Base-by-base conservation (phyloP, 495 filamentous ascomycete species). In the Neurospora sp. region DNA sequence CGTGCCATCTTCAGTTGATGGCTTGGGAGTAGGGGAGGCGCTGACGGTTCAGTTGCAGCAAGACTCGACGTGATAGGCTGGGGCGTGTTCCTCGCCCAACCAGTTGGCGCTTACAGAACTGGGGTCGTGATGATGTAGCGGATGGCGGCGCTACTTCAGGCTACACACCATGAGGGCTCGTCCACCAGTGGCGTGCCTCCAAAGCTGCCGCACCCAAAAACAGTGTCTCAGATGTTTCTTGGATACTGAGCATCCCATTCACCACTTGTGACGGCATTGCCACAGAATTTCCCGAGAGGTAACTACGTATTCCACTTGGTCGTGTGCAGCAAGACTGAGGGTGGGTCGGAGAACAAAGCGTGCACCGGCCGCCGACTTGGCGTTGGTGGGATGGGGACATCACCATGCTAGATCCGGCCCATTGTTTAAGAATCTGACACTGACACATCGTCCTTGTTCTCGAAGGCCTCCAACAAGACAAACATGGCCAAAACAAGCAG, bases 101-200 rank as follows among this genome's bases (percentile, higher is more conserved):
- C 85, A 85, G 82, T 85, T 82, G 85, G 85, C 85, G 85, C 85
- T 85, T 87, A 84, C 76, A 77, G 79, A 79, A 83, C 80, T 73
- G 82, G 83, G 83, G 80, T 72, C 74, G 27, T 77, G 72, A 77
- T 79, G 76, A 79, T 79, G 81, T 83, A 79, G 81, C 81, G 82
- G 84, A 81, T 83, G 82, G 83, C 79, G 80, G 83, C 81, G 83
- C 81, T 83, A 81, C 83, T 54, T 35, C 74, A 74, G 31, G 72
- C 72, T 73, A 70, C 70, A 71, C 76, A 73, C 69, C 74, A 80
- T 75, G 76, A 76, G 77, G 79, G 77, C 75, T 77, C 76, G 77
- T 77, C 82, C 79, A 81, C 85, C 81, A 82, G 77, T 84, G 72
- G 76, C 78, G 81, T 83, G 79, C 76, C 81, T 83, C 75, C 78